Evolutionary conservation across 1,139 yeast species (phyloP).

Genomic region (Sugiyamaella paludigena): DNA sequence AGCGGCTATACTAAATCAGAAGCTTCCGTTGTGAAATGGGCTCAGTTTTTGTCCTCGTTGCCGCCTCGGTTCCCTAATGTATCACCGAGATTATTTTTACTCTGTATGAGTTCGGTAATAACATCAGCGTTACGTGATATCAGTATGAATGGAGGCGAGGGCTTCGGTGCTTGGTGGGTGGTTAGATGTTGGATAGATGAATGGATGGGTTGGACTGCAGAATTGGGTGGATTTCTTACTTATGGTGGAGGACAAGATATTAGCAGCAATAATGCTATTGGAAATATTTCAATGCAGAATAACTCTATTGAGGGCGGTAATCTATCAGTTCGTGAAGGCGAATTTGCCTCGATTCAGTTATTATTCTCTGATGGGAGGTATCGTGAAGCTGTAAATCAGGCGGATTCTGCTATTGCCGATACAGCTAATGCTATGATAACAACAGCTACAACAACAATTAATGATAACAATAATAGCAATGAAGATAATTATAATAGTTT

Average conservation of each 20-base stretch:
- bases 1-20: conserved; percentile 24
- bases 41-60: conserved; percentile 43
- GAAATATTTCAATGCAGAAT: not conserved
- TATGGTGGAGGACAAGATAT: conserved; percentile 19
- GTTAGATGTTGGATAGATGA: conserved; percentile 77
- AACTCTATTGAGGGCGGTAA: not conserved
- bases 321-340: conserved; percentile 2
- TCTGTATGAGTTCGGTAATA: conserved; percentile 54
- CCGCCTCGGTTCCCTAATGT: conserved; percentile 49
- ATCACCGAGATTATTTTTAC: conserved; percentile 56
- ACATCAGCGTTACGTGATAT: conserved; percentile 68
- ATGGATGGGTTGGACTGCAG: conserved; percentile 67
- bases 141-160: conserved; percentile 56
- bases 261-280: not conserved
- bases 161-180: conserved; percentile 78
- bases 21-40: conserved; percentile 40
- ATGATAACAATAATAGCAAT: no score
- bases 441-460: no score
- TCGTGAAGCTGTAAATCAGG: no score
- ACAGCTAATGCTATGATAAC: no score
- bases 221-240: conserved; percentile 59
- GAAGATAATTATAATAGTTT: no score
- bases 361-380: not conserved
- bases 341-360: conserved; percentile 6
- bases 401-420: no score